Conservation (phyloP, 208 protist genomes). For the Leishmania mexicana region DNA sequence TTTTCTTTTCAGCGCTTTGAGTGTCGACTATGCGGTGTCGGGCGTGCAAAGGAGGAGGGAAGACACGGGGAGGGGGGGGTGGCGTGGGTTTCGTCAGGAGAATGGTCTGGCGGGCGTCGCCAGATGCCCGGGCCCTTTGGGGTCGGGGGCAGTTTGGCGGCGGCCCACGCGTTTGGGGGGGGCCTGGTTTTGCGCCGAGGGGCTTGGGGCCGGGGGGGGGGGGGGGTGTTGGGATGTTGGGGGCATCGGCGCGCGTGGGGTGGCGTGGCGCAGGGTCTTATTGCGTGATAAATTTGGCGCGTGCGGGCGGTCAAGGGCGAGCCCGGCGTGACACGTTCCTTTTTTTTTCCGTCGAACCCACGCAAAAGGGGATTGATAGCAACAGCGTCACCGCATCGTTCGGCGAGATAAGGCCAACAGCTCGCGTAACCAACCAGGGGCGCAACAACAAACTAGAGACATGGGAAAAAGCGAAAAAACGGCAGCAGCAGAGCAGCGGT, state of each 20-base stretch:
- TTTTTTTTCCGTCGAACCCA: not conserved
- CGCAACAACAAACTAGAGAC: not conserved
- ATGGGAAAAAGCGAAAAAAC: not conserved
- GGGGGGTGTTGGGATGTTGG: not conserved
- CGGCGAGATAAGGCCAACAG: not conserved
- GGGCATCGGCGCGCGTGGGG: not conserved
- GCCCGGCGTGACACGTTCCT: too few species aligned
- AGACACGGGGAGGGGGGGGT: not conserved
- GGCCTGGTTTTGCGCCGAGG: too few species aligned
- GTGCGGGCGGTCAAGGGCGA: too few species aligned
- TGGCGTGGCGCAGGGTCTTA: not conserved
- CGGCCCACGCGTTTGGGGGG: too few species aligned
- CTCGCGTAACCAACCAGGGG: not conserved
- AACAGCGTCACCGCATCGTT: not conserved
- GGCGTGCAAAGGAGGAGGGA: not conserved
- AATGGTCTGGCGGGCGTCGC: not conserved
- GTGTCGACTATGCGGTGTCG: not conserved
- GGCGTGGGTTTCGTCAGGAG: not conserved
- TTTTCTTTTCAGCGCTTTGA: slow-evolving; percentile 9
- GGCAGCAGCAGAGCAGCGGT: not conserved
- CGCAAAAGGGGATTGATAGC: not conserved
- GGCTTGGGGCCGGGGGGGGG: not conserved
- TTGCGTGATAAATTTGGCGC: too few species aligned
- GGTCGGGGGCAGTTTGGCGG: too few species aligned
- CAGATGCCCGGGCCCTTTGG: not conserved